These are phyloP conservation scores for Metschnikowia cerradonensis DNA, from an alignment of 805 yeast species.

Conservation along the genomic window DNA sequence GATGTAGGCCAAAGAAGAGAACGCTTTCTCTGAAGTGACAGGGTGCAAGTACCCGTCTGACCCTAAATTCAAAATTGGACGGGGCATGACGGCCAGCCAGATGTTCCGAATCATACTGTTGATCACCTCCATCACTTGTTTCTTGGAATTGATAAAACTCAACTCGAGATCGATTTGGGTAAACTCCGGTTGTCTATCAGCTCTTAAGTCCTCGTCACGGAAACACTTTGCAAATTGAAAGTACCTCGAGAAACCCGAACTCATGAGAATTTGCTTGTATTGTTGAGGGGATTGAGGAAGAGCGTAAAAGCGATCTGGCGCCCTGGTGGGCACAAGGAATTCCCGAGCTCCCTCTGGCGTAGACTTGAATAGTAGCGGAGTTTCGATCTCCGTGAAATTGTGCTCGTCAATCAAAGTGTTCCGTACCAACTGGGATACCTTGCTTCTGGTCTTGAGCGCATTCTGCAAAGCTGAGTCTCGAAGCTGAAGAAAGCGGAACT, in stretches of 20 bases:
- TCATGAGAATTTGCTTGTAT: constrained; percentile 91
- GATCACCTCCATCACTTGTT: constrained; percentile 61
- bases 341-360: constrained; percentile 99
- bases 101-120: constrained; percentile 50
- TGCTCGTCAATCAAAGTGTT: constrained; percentile 32
- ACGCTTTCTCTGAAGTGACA: constrained; percentile 5
- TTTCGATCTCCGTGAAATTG: constrained; percentile 78
- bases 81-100: constrained; percentile 49
- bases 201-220: constrained; percentile 91
- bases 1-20: constrained; percentile 51
- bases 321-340: constrained; percentile 87
- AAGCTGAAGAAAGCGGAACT: constrained; percentile 76
- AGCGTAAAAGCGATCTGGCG: constrained; percentile 64
- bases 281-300: constrained; percentile 98
- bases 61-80: constrained; percentile 37
- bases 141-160: constrained; percentile 69
- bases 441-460: constrained; percentile 53
- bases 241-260: constrained; percentile 82
- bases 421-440: constrained; percentile 48
- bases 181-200: constrained; percentile 96
- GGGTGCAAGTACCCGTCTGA: constrained; percentile 27
- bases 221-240: constrained; percentile 93
- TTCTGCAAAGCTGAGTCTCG: constrained; percentile 56
- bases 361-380: constrained; percentile 88
- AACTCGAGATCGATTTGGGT: constrained; percentile 96